These are phyloP conservation scores for Coemansia sp. DNA, from an alignment of 192 early-diverging fungal genomes.

Conservation along the genomic window DNA sequence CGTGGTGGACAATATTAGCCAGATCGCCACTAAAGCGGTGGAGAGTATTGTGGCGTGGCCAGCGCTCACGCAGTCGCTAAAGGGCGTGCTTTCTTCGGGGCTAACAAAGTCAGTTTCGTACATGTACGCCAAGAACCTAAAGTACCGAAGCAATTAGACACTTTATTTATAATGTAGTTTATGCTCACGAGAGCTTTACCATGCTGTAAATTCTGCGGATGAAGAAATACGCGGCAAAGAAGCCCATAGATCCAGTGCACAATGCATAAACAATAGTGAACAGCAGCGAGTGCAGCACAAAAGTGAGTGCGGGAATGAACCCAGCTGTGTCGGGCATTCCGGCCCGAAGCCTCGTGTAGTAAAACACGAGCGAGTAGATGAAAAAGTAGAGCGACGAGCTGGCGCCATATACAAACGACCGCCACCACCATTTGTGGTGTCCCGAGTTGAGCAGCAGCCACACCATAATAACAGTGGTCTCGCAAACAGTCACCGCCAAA, in stretches of 20 bases:
- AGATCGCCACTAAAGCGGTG: constrained; percentile 55
- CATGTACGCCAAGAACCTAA: constrained; percentile 55
- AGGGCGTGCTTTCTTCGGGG: constrained; percentile 92
- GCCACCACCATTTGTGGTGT: constrained; percentile 93
- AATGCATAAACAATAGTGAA: constrained; percentile 62
- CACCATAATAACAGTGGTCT: constrained; percentile 66
- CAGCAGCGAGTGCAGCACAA: constrained; percentile 71
- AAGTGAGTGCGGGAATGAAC: constrained; percentile 71
- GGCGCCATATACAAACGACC: constrained; percentile 75
- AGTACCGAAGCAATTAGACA: constrained; percentile 13
- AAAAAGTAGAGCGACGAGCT: constrained; percentile 79
- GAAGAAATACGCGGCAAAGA: constrained; percentile 54
- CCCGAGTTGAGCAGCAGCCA: constrained; percentile 68
- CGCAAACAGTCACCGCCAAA: constrained; percentile 60
- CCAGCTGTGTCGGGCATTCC: constrained; percentile 52
- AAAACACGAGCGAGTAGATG: constrained; percentile 75
- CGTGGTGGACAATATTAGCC: constrained; percentile 32
- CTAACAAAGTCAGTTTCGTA: constrained; percentile 63
- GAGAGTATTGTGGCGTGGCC: constrained; percentile 71
- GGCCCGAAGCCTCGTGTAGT: constrained; percentile 64
- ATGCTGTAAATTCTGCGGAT: constrained; percentile 43
- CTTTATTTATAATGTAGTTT: not conserved
- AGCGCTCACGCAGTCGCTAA: constrained; percentile 85
- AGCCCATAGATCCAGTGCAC: constrained; percentile 54
- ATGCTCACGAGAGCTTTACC: constrained; percentile 30